Percentiles rank a stretch among this genome's conserved stretches.
Conservation (phyloP, 2,329 filamentous ascomycete genomes). For the Biscogniauxia mediterranea region DNA sequence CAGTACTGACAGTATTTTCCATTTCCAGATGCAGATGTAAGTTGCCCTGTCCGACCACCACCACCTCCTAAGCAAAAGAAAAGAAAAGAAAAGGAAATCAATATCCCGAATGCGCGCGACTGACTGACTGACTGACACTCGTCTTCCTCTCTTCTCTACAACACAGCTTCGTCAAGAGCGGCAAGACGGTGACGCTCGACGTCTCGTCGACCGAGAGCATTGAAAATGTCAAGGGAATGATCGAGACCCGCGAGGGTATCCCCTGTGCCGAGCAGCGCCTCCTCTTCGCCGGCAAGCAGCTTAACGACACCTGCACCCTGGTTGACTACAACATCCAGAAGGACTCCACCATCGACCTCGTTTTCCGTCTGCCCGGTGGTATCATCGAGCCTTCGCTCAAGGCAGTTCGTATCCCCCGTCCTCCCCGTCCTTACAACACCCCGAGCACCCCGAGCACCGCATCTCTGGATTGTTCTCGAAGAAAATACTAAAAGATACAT, state of each 20-base stretch:
- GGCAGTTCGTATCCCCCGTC: slow-evolving; percentile 52
- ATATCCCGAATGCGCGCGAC: slow-evolving; percentile 17
- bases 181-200: slow-evolving; percentile 99
- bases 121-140: no score
- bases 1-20: neutral
- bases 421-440: no score
- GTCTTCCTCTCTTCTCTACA: neutral
- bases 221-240: slow-evolving; percentile 99
- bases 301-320: slow-evolving; percentile 95
- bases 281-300: slow-evolving; percentile 99
- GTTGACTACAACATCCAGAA: slow-evolving; percentile 99
- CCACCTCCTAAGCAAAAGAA: neutral
- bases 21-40: slow-evolving; percentile 82
- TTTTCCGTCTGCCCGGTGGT: slow-evolving; percentile 98
- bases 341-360: slow-evolving; percentile 98
- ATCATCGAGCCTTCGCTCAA: slow-evolving; percentile 99
- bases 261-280: slow-evolving; percentile 97
- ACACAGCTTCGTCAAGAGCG: slow-evolving; percentile 97
- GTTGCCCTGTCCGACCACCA: slow-evolving; percentile 33
- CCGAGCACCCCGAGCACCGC: no score
- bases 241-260: slow-evolving; percentile 99
- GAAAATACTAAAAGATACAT: neutral
- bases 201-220: slow-evolving; percentile 99
- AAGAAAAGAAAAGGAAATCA: slow-evolving; percentile 8
- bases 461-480: no score